These are phyloP conservation scores for Aspergillus nanangensis DNA, from an alignment of 495 filamentous ascomycete species.

Conservation along the genomic window DNA sequence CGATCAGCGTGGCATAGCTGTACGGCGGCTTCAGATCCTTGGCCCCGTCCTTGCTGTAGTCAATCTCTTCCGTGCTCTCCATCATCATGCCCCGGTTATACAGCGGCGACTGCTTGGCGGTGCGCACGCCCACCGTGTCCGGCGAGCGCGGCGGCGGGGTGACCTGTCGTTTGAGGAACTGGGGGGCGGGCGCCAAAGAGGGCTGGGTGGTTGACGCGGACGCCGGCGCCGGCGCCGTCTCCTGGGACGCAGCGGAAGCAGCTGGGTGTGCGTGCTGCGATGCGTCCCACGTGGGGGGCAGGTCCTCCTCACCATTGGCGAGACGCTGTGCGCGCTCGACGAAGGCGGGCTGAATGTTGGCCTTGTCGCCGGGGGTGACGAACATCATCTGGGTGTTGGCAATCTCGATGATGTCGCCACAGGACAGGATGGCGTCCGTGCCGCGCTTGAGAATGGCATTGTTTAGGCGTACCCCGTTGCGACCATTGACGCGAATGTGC, in stretches of 20 bases:
- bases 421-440: conserved; percentile 59
- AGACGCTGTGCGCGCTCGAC: conserved; percentile 46
- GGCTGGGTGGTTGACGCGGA: conserved; percentile 37
- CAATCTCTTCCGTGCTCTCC: conserved; percentile 72
- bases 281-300: conserved; percentile 29
- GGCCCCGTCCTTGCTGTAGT: conserved; percentile 76
- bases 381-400: conserved; percentile 97
- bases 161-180: conserved; percentile 62
- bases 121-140: conserved; percentile 37
- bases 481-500: conserved; percentile 81
- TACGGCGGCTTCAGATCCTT: conserved; percentile 90
- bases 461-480: conserved; percentile 84
- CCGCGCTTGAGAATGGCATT: conserved; percentile 61
- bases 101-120: conserved; percentile 53
- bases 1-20: conserved; percentile 97
- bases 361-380: conserved; percentile 66
- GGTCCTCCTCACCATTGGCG: conserved; percentile 42
- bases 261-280: conserved; percentile 37
- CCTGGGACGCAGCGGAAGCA: conserved; percentile 15
- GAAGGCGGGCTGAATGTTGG: conserved; percentile 54
- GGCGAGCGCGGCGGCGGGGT: conserved; percentile 57
- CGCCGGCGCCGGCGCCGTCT: conserved; percentile 21
- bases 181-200: conserved; percentile 64
- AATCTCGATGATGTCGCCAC: conserved; percentile 86
- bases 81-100: conserved; percentile 68